Evolutionary conservation across 257 asterid species (phyloP), one percentile per base, ranked within the genome.

Genomic region (Ocimum tenuiflorum): DNA sequence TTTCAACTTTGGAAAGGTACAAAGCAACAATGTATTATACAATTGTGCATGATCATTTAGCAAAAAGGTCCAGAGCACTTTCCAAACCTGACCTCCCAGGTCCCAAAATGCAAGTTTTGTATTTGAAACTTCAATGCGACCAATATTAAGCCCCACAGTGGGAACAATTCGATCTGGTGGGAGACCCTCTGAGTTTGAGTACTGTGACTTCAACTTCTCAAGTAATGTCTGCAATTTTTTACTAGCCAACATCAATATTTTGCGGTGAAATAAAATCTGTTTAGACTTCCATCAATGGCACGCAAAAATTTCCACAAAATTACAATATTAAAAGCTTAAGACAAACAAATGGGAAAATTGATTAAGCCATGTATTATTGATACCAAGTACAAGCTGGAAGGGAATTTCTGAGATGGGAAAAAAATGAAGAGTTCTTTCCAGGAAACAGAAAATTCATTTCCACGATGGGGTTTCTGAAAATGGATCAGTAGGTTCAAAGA

Each of bases 121-220:
- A 75, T 82, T 84, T 35, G 88, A 78, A 65, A 77, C 85, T 83
- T 87, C 97, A 69, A 82, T 82, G 27, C 95, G 95, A 7, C 95
- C 95, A 67, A 90, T 90, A 81, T 90, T 87, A 46, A 90, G 97
- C 55, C 95, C 95, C 57, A 90, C 97, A 4, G 97, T 90, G 31
- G 97, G 97, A 69, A 90, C 95, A 78, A 90, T 90, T 43, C 91
- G 88, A 73, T 90, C 97, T 41, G 95, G 97, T 58, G 97, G 87
- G 74, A 90, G 88, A 68, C 95, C 95, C 81, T 90, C 97, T 75
- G 66, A 61, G 47, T 79, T 87, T 67, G 95, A 87, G 80, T 80
- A 90, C 36, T 80, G 95, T 20, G 95, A 75, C 79, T 90, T 90
- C 75, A 90, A 66, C 76, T 84, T 90, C 83, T 90, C 97, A 79